Evolutionary conservation across 2,329 filamentous ascomycete genomes (phyloP).

Genomic region (Claviceps purpurea): DNA sequence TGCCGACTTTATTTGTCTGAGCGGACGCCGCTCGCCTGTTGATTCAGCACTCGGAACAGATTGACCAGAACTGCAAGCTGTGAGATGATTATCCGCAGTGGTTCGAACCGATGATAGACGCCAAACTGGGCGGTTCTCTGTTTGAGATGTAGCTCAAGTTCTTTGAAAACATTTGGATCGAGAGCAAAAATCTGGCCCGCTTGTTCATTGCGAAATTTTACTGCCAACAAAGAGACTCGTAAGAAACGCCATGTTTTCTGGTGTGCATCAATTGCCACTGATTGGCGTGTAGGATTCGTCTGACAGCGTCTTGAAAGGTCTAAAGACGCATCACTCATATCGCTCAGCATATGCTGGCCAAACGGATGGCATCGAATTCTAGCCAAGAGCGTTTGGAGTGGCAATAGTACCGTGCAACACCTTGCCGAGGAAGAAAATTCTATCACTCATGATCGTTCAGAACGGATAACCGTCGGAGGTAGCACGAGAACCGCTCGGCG

Average conservation of each 20-base stretch:
- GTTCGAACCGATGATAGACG: neutral
- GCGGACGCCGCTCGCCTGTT: conserved; percentile 2
- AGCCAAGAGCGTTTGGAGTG: neutral
- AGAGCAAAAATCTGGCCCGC: neutral
- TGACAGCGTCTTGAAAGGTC: neutral
- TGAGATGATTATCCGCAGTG: neutral
- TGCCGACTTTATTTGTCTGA: neutral
- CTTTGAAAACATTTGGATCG: neutral
- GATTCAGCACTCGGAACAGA: neutral
- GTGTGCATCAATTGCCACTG: no score
- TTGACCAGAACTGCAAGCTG: neutral
- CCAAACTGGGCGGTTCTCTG: neutral
- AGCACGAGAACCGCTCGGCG: neutral
- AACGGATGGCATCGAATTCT: neutral
- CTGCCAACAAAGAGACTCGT: neutral
- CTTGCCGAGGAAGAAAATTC: neutral
- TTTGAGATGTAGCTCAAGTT: neutral
- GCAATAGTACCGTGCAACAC: neutral
- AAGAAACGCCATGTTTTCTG: no score
- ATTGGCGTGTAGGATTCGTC: no score
- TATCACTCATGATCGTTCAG: neutral
- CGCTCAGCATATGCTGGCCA: neutral
- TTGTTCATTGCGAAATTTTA: neutral
- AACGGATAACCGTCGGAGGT: neutral
- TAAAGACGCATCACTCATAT: neutral